Base-by-base conservation (phyloP, 2,329 filamentous ascomycete species). In the Ascochyta koolunga region DNA sequence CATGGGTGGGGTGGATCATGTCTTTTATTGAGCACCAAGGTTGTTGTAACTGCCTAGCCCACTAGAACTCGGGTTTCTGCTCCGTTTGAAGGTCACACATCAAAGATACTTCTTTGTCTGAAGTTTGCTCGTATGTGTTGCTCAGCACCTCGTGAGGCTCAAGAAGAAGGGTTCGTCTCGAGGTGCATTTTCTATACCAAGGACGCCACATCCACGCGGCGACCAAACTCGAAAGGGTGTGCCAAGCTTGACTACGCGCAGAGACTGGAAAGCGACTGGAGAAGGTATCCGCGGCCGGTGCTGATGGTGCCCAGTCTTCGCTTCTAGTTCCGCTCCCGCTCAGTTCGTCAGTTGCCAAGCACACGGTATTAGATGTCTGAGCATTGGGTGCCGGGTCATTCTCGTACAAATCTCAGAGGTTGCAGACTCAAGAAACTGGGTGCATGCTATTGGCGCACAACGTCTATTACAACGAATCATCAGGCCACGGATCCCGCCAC, bases 251-350 rank as follows among this genome's bases (percentile, higher is more conserved):
- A 21, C 22, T 16, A 24, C 31, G 50, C 44, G 37, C 8, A 42
- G 32, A 37, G 21, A n/a, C 15, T 54, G 36, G 40, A 50, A 36
- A 42, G 32, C 32, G 21, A n/a, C 15, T 54, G 36, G 40, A 50
- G 40, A 45, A 41, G 9, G 45, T 50, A 50, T 54, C 51, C 51
- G 51, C 51, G 51, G 51, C 51, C 45, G 51, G 19, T 50, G 51
- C 51, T 36, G 21, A 32, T 22, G 36, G 21, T 10, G 25, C 29
- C 31, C 36, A 36, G 35, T 45, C n/a, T 3, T 19, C 19, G 19
- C 29, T 36, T 27, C 18, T 29, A 35, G 40, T 25, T 2, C 21
- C 7, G 21, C 29, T 44, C 22, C 41, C 41, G 41, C 35, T 45
- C 29, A 37, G 4, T 13, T 15, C 19, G 16, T 25, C 29, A 41